Percentiles rank a stretch among this genome's conserved stretches.
Conservation (phyloP, 139 green algal species). For the Desmodesmus armatus region DNA sequence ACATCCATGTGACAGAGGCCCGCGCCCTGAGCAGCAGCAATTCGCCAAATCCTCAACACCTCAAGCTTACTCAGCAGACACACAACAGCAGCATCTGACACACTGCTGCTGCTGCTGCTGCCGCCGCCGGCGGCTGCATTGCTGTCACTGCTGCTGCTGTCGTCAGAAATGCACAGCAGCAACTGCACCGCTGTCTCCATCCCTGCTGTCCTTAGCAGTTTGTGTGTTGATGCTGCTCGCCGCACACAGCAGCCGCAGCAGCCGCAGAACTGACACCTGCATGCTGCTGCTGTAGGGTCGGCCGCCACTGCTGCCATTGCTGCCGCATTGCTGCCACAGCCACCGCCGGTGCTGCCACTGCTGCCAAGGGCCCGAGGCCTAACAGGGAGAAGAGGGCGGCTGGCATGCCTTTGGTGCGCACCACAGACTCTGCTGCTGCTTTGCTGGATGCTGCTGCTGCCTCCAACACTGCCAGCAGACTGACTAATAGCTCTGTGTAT, state of each 20-base stretch:
- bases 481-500: conserved; percentile 35
- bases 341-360: background rate
- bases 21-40: background rate
- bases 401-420: conserved; percentile 55
- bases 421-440: conserved; percentile 53
- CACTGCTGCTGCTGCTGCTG: background rate
- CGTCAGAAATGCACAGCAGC: conserved; percentile 2
- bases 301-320: conserved; percentile 8
- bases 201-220: conserved; percentile 55
- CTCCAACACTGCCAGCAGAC: conserved; percentile 57
- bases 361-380: background rate
- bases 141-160: conserved; percentile 9
- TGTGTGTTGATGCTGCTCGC: conserved; percentile 51
- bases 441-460: conserved; percentile 49
- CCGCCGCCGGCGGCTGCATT: background rate
- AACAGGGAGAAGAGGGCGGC: conserved; percentile 49
- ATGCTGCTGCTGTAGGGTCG: background rate
- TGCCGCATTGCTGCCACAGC: background rate
- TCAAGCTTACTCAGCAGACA: background rate
- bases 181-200: conserved; percentile 30
- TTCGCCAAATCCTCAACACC: background rate
- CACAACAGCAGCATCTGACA: background rate
- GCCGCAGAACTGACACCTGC: conserved; percentile 47
- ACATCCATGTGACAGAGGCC: background rate
- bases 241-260: conserved; percentile 65